Conservation (phyloP, 345 rosid genomes). For the Clarkia xantiana region DNA sequence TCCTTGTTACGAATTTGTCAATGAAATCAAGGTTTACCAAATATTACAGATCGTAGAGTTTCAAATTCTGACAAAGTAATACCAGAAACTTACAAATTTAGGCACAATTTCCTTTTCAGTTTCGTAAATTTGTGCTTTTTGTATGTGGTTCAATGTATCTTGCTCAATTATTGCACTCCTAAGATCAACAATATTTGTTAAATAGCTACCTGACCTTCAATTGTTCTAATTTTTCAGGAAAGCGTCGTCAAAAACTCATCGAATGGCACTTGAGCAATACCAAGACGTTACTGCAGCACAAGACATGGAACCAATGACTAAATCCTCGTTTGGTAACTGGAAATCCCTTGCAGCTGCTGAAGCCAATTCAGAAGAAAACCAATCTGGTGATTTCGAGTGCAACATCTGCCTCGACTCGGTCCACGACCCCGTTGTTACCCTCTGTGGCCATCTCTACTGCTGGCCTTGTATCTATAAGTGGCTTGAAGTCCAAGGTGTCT, state of each 20-base stretch:
- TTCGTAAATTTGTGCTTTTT: too few species aligned
- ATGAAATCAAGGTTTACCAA: too few species aligned
- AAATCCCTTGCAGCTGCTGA: constrained; percentile 6
- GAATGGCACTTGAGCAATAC: constrained; percentile 15
- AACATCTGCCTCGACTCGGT: constrained; percentile 76
- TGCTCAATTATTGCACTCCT: too few species aligned
- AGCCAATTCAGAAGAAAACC: constrained; percentile 7
- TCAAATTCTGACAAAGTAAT: too few species aligned
- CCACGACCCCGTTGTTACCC: constrained; percentile 79
- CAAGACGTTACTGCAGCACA: constrained; percentile 5
- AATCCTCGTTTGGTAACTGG: constrained; percentile 10
- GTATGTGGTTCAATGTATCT: too few species aligned
- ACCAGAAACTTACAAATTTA: too few species aligned
- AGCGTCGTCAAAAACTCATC: neutral
- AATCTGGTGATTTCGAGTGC: constrained; percentile 21
- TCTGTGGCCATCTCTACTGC: constrained; percentile 91
- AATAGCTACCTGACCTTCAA: neutral
- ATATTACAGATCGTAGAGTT: too few species aligned
- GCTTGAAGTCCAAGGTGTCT: constrained; percentile 43
- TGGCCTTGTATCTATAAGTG: constrained; percentile 98
- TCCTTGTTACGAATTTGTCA: too few species aligned
- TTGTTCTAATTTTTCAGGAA: constrained; percentile 10
- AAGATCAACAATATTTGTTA: neutral
- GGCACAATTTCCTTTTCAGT: too few species aligned
- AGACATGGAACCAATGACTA: neutral